Evolutionary conservation across 2,329 filamentous ascomycete genomes (phyloP), one percentile per base, ranked within the genome.

Genomic region (Sclerotinia borealis): DNA sequence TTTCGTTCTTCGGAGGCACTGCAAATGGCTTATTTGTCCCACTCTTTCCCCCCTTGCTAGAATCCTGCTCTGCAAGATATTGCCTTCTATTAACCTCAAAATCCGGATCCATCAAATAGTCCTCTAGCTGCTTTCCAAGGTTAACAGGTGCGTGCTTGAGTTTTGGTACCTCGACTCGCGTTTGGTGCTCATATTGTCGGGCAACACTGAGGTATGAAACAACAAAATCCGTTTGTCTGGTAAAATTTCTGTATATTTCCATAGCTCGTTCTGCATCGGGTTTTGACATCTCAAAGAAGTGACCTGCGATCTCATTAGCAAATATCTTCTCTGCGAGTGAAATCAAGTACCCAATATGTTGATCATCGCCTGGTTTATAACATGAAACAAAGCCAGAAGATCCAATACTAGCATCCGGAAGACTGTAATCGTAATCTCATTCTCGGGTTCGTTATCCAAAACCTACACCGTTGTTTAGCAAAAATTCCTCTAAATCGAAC

Each of bases 271-370:
- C 92, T 64, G 95, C 96, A 76, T 99, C 95, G 31, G 91, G 83
- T 72, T 91, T 91, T 58, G 95, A 97, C 89, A 99, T 93, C 78
- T 99, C 95, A 72, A 99, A 99, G 77, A 98, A 99, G 76, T 96
- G 91, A 71, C 95, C 92, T 96, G 67, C 15, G 36, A 45, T 13
- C 27, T 55, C 11, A 67, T 73, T 52, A 74, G 72, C 64, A 59
- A 36, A 48, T 61, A 27, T 19, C 29, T 22, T 37, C 10, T 8
- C 8, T 22, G 5, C 13, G 2, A 11, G 11, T 48, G 22, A 15
- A 27, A 48, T 15, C 19, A 73, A 85, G 68, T 80, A 96, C 93
- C 92, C 63, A 99, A 80, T 65, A 99, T 92, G 76, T 96, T 97
- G 78, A 99, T 99, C 74, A 96, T 91, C 55, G 91, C 95, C 77